phyloP scores from a whole-genome alignment of 83 land plant species.

The Picea abies region DNA sequence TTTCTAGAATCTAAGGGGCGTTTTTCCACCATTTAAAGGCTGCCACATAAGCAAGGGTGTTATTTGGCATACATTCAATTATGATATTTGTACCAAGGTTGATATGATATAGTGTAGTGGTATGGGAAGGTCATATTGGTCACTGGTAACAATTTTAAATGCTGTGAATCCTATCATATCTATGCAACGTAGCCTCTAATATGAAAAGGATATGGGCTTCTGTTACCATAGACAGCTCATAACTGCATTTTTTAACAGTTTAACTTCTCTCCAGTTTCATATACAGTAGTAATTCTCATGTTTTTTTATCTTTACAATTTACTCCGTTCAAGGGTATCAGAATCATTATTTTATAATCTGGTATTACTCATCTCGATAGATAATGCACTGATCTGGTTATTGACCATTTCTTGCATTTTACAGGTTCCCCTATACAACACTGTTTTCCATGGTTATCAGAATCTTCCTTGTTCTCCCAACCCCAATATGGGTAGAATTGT shows the following conservation, averaged over 20 bases:
- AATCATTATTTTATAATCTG: not conserved
- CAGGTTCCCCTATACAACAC: slow-evolving; percentile 2
- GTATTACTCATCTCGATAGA: not conserved
- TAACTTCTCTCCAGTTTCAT: not conserved
- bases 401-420: slow-evolving; percentile 8
- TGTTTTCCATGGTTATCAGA: slow-evolving; percentile 14
- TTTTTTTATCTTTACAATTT: not conserved
- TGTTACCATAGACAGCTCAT: not conserved
- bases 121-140: not conserved
- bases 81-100: not conserved
- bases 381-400: not conserved
- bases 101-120: not conserved
- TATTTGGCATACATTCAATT: not conserved
- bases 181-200: not conserved
- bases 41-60: not conserved
- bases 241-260: not conserved
- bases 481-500: not conserved
- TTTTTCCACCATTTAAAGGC: too few relatives aligned
- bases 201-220: not conserved
- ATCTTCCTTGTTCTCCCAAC: slow-evolving; percentile 17
- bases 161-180: not conserved
- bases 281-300: not conserved
- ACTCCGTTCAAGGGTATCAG: not conserved
- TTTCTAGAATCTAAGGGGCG: too few relatives aligned
- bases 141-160: not conserved